Evolutionary conservation across 331 rosid genomes (phyloP), one percentile per base, ranked within the genome.

Genomic region (Saraca asoca): DNA sequence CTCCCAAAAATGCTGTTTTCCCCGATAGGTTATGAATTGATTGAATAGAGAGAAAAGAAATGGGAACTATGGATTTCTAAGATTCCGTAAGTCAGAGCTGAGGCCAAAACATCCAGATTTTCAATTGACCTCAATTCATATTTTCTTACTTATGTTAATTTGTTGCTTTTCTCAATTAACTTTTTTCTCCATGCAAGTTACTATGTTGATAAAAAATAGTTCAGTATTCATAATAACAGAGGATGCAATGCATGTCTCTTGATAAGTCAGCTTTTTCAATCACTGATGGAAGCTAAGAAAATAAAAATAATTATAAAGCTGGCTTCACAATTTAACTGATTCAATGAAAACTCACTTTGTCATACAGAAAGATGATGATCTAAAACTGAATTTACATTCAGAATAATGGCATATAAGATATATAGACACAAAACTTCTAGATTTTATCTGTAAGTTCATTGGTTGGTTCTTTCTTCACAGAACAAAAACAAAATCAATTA

Each of bases 221-320:
- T 13, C 4, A 43, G 18, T 11, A 59, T 51, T 51, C 12, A 18
- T 33, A 57, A 34, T 16, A 8, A n/a, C 17, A 54, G 10, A 59
- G 31, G 24, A 60, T 12, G 24, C n/a, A 62, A 29, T 29, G 58
- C 64, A 58, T 57, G 24, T 12, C 51, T 16, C 67, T 61, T 12
- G 39, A 43, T 42, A 43, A 62, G 42, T 61, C 52, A 12, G 9
- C 52, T 61, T 43, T 20, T 42, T 37, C 12, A 20, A 43, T 62
- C 20, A 43, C 29, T 62, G 31, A 61, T 38, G 35, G 17, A 39
- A 60, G 39, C 29, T 18, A 42, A 41, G 7, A 24, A 24, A 24
- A 24, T 16, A n/a, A 29, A 5, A 34, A 19, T 42, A 35, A 10
- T 61, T 20, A 20, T 20, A 61, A 19, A 38, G 7, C 12, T 61